These are phyloP conservation scores for Fusarium nanum DNA, from an alignment of 2,329 filamentous ascomycete species.

Conservation along the genomic window DNA sequence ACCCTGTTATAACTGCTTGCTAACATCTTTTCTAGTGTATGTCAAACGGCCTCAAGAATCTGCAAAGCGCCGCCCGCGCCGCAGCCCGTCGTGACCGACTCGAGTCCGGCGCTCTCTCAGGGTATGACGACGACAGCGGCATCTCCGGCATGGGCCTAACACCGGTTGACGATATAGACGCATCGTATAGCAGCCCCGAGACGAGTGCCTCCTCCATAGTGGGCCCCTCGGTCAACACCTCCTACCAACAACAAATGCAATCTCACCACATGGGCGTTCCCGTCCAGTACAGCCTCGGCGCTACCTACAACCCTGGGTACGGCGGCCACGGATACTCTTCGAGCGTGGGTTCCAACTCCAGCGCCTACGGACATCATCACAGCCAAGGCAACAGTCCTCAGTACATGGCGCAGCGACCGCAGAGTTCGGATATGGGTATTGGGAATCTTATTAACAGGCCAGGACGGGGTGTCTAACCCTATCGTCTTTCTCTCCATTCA, in stretches of 20 bases:
- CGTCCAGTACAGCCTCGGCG: conserved; percentile 43
- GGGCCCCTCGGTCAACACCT: conserved; percentile 51
- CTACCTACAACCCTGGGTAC: conserved; percentile 42
- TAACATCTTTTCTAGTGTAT: conserved; percentile 71
- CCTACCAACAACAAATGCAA: conserved; percentile 47
- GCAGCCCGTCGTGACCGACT: conserved; percentile 73
- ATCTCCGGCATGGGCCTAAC: conserved; percentile 71
- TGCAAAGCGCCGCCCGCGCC: conserved; percentile 76
- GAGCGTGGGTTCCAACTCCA: conserved; percentile 63
- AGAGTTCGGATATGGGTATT: conserved; percentile 71
- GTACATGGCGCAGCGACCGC: conserved; percentile 62
- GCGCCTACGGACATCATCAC: conserved; percentile 48
- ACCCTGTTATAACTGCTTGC: neutral
- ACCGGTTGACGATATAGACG: conserved; percentile 69
- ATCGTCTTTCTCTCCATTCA: neutral
- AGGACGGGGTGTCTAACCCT: conserved; percentile 42
- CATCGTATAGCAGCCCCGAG: conserved; percentile 67
- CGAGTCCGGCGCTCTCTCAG: conserved; percentile 57
- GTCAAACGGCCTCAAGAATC: conserved; percentile 84
- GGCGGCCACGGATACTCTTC: conserved; percentile 62
- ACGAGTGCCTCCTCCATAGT: conserved; percentile 58
- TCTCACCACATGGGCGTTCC: conserved; percentile 41
- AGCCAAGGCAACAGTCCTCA: conserved; percentile 57
- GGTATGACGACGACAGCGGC: conserved; percentile 77
- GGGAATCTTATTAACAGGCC: conserved; percentile 68